Conservation (phyloP, 2,329 filamentous ascomycete species). For the Phoma sp. region DNA sequence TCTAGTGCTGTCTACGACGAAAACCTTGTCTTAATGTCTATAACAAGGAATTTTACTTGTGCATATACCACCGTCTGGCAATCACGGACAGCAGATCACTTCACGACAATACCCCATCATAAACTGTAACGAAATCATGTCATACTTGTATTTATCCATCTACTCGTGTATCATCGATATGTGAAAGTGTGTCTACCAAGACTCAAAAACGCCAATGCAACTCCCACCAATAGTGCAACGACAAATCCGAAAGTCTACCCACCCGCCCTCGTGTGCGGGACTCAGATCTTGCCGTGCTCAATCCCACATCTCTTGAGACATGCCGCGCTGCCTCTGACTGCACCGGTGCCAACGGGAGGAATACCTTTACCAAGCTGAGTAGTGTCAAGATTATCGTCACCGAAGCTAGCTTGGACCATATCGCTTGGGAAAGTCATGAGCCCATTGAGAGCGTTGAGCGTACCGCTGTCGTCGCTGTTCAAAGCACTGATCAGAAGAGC, state of each 20-base stretch:
- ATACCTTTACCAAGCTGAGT: constrained; percentile 42
- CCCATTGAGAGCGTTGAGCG: constrained; percentile 55
- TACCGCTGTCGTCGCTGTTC: constrained; percentile 58
- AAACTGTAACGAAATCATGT: neutral
- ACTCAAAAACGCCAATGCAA: neutral
- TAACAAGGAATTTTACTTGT: constrained; percentile 10
- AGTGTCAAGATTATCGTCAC: constrained; percentile 42
- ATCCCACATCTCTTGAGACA: constrained; percentile 49
- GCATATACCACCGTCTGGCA: constrained; percentile 14
- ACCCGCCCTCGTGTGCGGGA: neutral
- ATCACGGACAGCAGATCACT: neutral
- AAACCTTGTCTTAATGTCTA: constrained; percentile 1
- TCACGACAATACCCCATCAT: constrained; percentile 12
- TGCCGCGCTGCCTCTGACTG: constrained; percentile 49
- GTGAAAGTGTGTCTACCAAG: neutral
- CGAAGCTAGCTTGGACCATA: constrained; percentile 54
- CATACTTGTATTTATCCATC: neutral
- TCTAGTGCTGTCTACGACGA: neutral
- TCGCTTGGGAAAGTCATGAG: constrained; percentile 51
- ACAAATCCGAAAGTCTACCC: neutral
- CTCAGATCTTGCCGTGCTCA: constrained; percentile 8
- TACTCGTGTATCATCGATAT: constrained; percentile 8
- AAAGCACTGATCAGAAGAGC: constrained; percentile 59
- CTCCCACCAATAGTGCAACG: neutral
- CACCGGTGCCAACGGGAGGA: constrained; percentile 51